Evolutionary conservation across 306 rosid genomes (phyloP), one percentile per base, ranked within the genome.

Genomic region (Rosa chinensis): DNA sequence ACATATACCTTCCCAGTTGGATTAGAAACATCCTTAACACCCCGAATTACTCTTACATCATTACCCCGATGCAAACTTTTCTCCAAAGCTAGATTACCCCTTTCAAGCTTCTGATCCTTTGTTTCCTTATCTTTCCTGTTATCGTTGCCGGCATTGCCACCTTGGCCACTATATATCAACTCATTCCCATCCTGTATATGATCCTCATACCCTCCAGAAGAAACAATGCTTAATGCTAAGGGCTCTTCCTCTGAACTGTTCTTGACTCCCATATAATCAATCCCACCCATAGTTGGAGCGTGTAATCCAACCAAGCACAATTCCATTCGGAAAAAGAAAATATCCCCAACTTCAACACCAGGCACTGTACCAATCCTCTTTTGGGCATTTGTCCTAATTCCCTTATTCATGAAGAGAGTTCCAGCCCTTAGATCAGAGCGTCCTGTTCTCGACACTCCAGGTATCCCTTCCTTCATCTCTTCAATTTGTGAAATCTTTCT

Each of bases 141-240:
- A 75, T 75, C 78, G 5, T 75, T 75, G 56, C 74, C 84, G 58
- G 76, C 81, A 74, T 69, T 85, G 74, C 97, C 99, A 77, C 98
- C 98, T 85, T 95, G 99, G 71, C 99, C 99, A 63, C 94, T 92
- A 82, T 95, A 95, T 78, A 95, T 84, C 77, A 95, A 78, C 74
- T 90, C 90, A 82, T 91, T 93, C 20, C 92, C 87, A 77, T 90
- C 97, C 63, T 91, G 94, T 3, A 77, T 83, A 75, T 86, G 73
- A 83, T 94, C 98, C 74, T 90, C 98, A 77, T 94, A 92, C 39
- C 97, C 98, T 72, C 98, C 97, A 17, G 98, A 92, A 3, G 98
- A 90, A 62, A 94, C 97, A 82, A 94, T 90, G 87, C 98, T 94
- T 53, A 92, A 91, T 70, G 98, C 98, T 39, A 94, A 78, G 5